Conservation (phyloP, 2,329 filamentous ascomycete genomes). For the Chaetothyriales sp. region DNA sequence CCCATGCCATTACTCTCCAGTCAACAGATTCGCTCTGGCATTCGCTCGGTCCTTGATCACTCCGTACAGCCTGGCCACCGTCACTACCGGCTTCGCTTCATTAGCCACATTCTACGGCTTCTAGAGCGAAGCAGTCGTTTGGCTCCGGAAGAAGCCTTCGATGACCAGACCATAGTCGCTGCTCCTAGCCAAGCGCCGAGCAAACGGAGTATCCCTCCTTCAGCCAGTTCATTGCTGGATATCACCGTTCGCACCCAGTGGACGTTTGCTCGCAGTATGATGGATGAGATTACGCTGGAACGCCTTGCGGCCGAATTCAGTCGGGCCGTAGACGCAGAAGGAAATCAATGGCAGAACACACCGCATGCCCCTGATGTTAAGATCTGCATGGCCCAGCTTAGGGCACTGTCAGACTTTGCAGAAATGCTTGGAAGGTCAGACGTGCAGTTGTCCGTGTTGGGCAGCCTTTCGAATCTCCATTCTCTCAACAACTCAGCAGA, state of each 20-base stretch:
- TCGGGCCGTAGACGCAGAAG: not conserved
- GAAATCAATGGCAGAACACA: not conserved
- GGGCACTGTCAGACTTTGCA: not conserved
- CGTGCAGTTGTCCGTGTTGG: not conserved
- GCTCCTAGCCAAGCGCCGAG: not conserved
- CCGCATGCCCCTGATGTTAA: not conserved
- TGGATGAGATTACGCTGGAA: not conserved
- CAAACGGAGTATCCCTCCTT: not conserved
- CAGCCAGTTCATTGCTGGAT: not conserved
- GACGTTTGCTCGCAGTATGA: not conserved
- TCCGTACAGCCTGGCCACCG: not conserved
- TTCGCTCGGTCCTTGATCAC: not conserved
- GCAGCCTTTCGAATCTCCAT: not conserved
- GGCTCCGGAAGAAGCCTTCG: constrained; percentile 3
- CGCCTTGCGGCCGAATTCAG: not conserved
- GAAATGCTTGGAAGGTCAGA: not conserved
- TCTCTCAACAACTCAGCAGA: not conserved
- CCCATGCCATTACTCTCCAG: not conserved
- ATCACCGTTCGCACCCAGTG: not conserved
- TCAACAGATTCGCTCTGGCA: not conserved
- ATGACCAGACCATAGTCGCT: not conserved
- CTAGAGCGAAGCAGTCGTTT: constrained; percentile 26
- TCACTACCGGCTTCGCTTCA: not conserved
- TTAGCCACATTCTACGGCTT: not conserved
- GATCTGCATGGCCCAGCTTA: not conserved